These are phyloP conservation scores for Dactylellina parvicollis DNA, from an alignment of 2,329 filamentous ascomycete species.

Conservation along the genomic window DNA sequence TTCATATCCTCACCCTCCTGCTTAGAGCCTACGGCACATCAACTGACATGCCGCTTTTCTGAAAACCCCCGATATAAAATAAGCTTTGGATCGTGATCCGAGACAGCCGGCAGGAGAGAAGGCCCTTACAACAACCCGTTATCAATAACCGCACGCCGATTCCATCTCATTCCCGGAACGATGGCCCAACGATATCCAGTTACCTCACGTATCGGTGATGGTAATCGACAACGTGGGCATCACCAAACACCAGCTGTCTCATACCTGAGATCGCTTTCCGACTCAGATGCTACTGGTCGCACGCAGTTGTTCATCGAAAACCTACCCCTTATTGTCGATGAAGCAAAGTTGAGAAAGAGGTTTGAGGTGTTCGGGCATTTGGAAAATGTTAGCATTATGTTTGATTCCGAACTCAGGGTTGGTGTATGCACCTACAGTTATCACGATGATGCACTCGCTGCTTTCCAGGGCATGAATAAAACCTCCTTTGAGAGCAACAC, in stretches of 20 bases:
- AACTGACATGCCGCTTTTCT: too few species aligned
- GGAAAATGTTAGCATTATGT: slow-evolving; percentile 27
- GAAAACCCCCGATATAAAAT: too few species aligned
- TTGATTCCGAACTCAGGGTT: slow-evolving; percentile 21
- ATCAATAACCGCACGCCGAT: not conserved
- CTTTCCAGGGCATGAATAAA: slow-evolving; percentile 51
- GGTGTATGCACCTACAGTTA: slow-evolving; percentile 36
- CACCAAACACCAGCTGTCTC: slow-evolving; percentile 7
- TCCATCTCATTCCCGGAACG: not conserved
- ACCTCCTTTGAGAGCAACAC: slow-evolving; percentile 35
- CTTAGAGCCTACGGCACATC: too few species aligned
- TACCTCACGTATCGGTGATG: slow-evolving; percentile 5
- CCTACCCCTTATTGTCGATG: slow-evolving; percentile 31
- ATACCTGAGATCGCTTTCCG: slow-evolving; percentile 4
- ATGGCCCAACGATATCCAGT: slow-evolving; percentile 45
- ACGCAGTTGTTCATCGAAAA: slow-evolving; percentile 46
- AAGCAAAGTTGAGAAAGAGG: slow-evolving; percentile 42
- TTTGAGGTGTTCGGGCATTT: slow-evolving; percentile 49
- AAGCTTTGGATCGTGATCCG: too few species aligned
- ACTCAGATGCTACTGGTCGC: not conserved
- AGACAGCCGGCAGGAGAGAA: too few species aligned
- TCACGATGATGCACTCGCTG: slow-evolving; percentile 43
- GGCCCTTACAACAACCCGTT: not conserved
- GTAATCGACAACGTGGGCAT: slow-evolving; percentile 23
- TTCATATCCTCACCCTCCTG: too few species aligned